Percentiles rank a stretch among this genome's conserved stretches.
These are phyloP conservation scores for Serendipita sp. DNA, from an alignment of 768 basidiomycete species.

Conservation along the genomic window DNA sequence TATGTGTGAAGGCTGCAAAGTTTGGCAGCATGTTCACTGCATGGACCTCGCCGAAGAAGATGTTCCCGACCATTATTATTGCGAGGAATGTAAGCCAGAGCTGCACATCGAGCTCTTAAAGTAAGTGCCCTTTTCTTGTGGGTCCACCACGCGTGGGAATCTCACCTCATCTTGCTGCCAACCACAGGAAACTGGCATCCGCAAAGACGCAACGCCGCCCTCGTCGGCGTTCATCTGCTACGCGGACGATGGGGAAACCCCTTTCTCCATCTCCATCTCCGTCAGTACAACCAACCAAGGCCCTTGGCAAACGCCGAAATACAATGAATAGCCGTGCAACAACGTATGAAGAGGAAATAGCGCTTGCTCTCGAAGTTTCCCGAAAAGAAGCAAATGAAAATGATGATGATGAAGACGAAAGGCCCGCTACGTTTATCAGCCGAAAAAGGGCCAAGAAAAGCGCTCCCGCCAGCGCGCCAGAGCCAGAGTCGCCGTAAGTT, in stretches of 20 bases:
- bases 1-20: conserved; percentile 90
- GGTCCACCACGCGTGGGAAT: conserved; percentile 9
- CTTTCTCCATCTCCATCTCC: conserved; percentile 59
- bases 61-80: conserved; percentile 74
- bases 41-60: conserved; percentile 77
- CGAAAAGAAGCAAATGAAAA: conserved; percentile 21
- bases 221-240: conserved; percentile 11
- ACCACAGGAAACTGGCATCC: not conserved
- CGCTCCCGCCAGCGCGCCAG: conserved; percentile 1
- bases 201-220: not conserved
- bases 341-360: conserved; percentile 68
- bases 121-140: conserved; percentile 29
- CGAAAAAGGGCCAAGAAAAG: conserved; percentile 56
- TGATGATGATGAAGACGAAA: conserved; percentile 20
- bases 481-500: conserved; percentile 22
- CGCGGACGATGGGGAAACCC: conserved; percentile 16
- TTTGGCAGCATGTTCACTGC: conserved; percentile 96
- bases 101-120: conserved; percentile 67
- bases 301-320: conserved; percentile 52
- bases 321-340: conserved; percentile 98
- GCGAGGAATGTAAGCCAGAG: conserved; percentile 83
- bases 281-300: conserved; percentile 29
- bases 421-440: conserved; percentile 27
- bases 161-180: conserved; percentile 16
- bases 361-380: conserved; percentile 10